Base-by-base conservation (phyloP, 2,329 filamentous ascomycete genomes). In the Zymoseptoria crescenta region DNA sequence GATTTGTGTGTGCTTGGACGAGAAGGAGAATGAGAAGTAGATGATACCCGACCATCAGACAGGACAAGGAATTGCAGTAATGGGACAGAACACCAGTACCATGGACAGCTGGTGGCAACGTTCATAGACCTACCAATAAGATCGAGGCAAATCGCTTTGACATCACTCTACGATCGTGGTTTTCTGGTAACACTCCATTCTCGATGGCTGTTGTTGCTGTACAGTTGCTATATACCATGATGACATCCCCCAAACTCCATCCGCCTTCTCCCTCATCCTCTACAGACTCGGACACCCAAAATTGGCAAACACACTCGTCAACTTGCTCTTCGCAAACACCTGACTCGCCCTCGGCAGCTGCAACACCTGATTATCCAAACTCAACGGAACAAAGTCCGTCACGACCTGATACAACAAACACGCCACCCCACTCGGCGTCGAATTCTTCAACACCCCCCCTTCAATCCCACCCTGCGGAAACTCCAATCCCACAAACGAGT, bases 1-100 rank as follows among this genome's bases (percentile, higher is more conserved):
- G 9, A 75, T 89, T 67, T 88, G 85, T 68, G 84, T 89, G 56
- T 84, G 81, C 61, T 74, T 89, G 60, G 87, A 89, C 63, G 85
- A 88, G 78, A 81, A 80, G 75, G 81, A 86, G 59, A 82, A 84
- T 53, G 78, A 82, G 49, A 60, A 61, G 45, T 60, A 59, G 8
- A 10, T 41, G 35, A 41, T 41, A 41, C 35, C 35, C 35, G 3
- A 16, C 13, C 35, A 16, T 9, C 16, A 16, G 35, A 41, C 24
- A 24, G 24, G 24, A 24, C 24, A 24, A 3, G 24, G 4, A 3
- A 4, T 24, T 24, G 24, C 24, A 24, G 24, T 24, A 24, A 24
- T 24, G 24, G 24, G 24, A 24, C 24, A 24, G 24, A 24, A 24
- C 24, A 24, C 24, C 24, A 24, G 24, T 2, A 4, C 24, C 2